Conservation (phyloP, 2,329 filamentous ascomycete species). For the Pseudocercospora vitis region DNA sequence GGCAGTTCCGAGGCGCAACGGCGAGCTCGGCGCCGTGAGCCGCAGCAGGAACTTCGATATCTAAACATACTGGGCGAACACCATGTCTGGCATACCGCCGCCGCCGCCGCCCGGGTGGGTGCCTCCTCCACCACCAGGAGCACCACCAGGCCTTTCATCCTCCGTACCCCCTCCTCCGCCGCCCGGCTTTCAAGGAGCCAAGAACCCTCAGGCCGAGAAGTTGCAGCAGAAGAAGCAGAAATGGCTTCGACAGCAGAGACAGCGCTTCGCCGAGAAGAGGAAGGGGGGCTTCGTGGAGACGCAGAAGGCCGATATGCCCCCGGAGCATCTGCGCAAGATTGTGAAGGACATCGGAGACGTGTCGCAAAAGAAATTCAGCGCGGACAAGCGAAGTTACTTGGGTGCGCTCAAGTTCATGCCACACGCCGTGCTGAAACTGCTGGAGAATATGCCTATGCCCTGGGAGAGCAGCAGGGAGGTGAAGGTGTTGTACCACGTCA, state of each 20-base stretch:
- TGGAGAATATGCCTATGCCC: slow-evolving; percentile 99
- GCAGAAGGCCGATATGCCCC: slow-evolving; percentile 97
- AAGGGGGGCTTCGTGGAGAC: slow-evolving; percentile 96
- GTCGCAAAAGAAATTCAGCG: slow-evolving; percentile 98
- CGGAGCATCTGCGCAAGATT: slow-evolving; percentile 96
- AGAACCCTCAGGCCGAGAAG: slow-evolving; percentile 84
- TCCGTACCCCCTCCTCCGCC: slow-evolving; percentile 70
- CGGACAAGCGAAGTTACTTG: slow-evolving; percentile 95
- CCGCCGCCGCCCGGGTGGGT: slow-evolving; percentile 69
- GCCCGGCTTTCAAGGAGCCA: slow-evolving; percentile 77
- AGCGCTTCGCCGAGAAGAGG: slow-evolving; percentile 93
- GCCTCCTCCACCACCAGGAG: slow-evolving; percentile 38
- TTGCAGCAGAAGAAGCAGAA: slow-evolving; percentile 99
- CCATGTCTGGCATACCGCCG: slow-evolving; percentile 62
- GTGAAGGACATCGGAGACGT: slow-evolving; percentile 98
- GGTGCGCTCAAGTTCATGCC: slow-evolving; percentile 99
- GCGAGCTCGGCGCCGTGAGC: slow-evolving; percentile 30
- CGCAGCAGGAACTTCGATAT: slow-evolving; percentile 22
- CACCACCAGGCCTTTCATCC: slow-evolving; percentile 51
- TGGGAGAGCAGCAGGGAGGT: slow-evolving; percentile 97
- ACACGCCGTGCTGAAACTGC: slow-evolving; percentile 90
- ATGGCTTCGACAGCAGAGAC: slow-evolving; percentile 89
- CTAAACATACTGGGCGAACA: slow-evolving; percentile 15
- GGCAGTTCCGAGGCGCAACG: slow-evolving; percentile 8
- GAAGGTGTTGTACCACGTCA: slow-evolving; percentile 97